Evolutionary conservation across 768 basidiomycete genomes (phyloP).

Genomic region (Pleurotus djamor): DNA sequence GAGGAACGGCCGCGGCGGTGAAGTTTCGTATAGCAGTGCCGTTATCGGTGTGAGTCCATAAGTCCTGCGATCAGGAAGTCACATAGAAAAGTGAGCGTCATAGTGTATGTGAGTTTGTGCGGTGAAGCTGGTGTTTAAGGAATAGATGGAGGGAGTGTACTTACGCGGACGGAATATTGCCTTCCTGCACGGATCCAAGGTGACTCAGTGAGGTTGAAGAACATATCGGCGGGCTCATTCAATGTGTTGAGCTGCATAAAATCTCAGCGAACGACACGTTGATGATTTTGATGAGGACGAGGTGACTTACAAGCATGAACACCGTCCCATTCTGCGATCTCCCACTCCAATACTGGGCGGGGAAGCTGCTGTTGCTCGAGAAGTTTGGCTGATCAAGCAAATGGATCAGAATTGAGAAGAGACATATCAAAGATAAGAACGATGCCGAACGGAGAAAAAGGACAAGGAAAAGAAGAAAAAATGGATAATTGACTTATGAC

Average conservation of each 20-base stretch:
- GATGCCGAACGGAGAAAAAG: too few relatives aligned
- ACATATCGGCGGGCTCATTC: constrained; percentile 53
- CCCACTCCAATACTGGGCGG: constrained; percentile 68
- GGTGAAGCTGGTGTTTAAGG: too few relatives aligned
- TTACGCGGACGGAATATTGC: constrained; percentile 62
- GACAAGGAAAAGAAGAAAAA: too few relatives aligned
- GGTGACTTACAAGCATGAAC: constrained; percentile 54
- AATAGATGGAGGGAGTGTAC: constrained; percentile 13
- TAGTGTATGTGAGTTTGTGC: too few relatives aligned
- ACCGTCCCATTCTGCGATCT: constrained; percentile 56
- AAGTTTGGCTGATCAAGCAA: constrained; percentile 30
- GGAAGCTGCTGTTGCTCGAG: constrained; percentile 41
- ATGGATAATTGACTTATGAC: too few relatives aligned
- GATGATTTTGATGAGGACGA: neutral
- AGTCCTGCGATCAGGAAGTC: constrained; percentile 48
- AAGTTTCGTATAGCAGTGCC: constrained; percentile 66
- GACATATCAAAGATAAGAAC: too few relatives aligned
- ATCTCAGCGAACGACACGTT: neutral
- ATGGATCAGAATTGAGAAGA: too few relatives aligned
- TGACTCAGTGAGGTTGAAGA: constrained; percentile 64
- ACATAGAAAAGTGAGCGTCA: too few relatives aligned
- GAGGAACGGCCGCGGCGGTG: constrained; percentile 48
- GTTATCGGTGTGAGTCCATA: constrained; percentile 73
- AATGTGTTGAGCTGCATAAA: constrained; percentile 53
- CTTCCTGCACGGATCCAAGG: constrained; percentile 70